phyloP scores from a whole-genome alignment of 768 basidiomycete species.

The Ephemerocybe angulata region DNA sequence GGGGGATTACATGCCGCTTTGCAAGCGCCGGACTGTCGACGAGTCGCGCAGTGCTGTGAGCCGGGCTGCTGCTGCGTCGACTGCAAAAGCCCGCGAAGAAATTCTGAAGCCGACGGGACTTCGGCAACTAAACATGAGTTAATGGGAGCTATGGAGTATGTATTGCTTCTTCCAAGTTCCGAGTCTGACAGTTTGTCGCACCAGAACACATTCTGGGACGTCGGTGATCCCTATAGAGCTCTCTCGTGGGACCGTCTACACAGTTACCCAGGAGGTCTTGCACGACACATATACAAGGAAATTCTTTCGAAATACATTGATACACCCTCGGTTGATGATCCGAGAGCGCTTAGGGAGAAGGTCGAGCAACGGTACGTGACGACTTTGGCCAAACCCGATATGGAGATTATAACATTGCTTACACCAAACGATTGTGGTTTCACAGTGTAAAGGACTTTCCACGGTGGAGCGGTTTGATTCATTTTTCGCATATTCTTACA shows the following conservation, averaged over 20 bases:
- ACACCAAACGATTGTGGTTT: too few relatives aligned
- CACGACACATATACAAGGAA: constrained; percentile 31
- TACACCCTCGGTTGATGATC: constrained; percentile 18
- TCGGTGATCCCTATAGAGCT: constrained; percentile 30
- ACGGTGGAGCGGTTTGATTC: constrained; percentile 24
- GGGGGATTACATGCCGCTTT: not conserved
- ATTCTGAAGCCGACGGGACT: constrained; percentile 21
- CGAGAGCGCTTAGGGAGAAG: constrained; percentile 18
- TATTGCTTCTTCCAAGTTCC: constrained; percentile 20
- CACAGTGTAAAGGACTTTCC: not conserved
- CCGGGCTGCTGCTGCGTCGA: constrained; percentile 14
- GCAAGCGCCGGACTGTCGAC: constrained; percentile 16
- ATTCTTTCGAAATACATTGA: constrained; percentile 18
- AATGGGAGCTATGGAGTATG: not conserved
- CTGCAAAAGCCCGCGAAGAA: constrained; percentile 12
- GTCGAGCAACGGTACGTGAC: not conserved
- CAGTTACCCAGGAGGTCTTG: constrained; percentile 27
- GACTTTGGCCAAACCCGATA: not conserved
- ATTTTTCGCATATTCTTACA: constrained; percentile 19
- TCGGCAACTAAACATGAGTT: constrained; percentile 22
- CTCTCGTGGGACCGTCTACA: constrained; percentile 39
- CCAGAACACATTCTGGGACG: constrained; percentile 40
- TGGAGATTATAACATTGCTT: constrained; percentile 12
- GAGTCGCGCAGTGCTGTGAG: not conserved
- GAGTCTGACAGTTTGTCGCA: constrained; percentile 28